These are phyloP conservation scores for Sutorius eximius DNA, from an alignment of 1,284 basidiomycete genomes.

Conservation along the genomic window DNA sequence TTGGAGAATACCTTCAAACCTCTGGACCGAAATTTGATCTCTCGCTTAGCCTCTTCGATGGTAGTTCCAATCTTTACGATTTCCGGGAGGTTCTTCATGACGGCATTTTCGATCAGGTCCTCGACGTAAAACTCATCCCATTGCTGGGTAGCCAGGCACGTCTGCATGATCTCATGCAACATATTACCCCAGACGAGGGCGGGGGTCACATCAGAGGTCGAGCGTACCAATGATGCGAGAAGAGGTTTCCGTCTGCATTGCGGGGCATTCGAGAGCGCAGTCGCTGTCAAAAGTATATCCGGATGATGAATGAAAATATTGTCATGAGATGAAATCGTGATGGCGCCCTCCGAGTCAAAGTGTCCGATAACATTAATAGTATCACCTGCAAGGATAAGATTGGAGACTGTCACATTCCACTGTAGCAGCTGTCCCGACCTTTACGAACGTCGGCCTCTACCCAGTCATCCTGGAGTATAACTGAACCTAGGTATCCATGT, in stretches of 20 bases:
- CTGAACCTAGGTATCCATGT: constrained; percentile 41
- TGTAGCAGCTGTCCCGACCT: constrained; percentile 38
- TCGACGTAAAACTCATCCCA: constrained; percentile 67
- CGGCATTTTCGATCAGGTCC: constrained; percentile 53
- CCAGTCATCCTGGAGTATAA: constrained; percentile 71
- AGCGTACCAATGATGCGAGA: constrained; percentile 61
- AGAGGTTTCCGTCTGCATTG: constrained; percentile 83
- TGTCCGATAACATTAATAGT: constrained; percentile 75
- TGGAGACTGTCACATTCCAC: background rate
- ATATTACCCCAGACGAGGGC: constrained; percentile 87
- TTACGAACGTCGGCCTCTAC: constrained; percentile 50
- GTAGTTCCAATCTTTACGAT: constrained; percentile 62
- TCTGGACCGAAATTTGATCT: constrained; percentile 60
- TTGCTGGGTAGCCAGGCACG: constrained; percentile 56
- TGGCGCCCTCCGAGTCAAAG: constrained; percentile 47
- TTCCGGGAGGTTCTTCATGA: constrained; percentile 53
- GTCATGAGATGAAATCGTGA: constrained; percentile 54
- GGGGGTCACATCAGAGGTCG: constrained; percentile 57
- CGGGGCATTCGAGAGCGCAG: constrained; percentile 78
- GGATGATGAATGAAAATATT: constrained; percentile 84
- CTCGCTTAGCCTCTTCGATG: constrained; percentile 61
- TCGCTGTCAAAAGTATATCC: constrained; percentile 86
- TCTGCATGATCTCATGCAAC: constrained; percentile 86
- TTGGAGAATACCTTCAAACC: constrained; percentile 66
- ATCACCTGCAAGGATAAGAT: constrained; percentile 53